Conservation (phyloP, 495 filamentous ascomycete species). For the Hypoxylon lenormandii region DNA sequence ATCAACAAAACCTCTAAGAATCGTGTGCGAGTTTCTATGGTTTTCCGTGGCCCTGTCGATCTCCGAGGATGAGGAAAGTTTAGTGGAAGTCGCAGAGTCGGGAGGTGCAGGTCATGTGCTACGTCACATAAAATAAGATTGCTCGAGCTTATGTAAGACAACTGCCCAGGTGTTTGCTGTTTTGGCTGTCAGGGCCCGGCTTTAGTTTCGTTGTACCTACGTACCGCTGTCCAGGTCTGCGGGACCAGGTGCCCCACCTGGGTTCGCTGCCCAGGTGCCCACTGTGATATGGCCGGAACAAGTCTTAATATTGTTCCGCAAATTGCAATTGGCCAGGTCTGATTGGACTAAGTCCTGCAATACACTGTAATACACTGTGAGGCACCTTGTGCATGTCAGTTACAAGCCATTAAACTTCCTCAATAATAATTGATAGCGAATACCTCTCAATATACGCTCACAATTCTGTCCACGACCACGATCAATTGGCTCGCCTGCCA, state of each 20-base stretch:
- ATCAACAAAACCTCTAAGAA: neutral
- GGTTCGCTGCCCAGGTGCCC: no score
- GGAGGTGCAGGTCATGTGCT: slow-evolving; percentile 40
- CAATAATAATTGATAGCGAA: slow-evolving; percentile 45
- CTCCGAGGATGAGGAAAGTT: slow-evolving; percentile 35
- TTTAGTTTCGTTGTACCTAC: neutral
- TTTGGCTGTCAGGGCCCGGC: no score
- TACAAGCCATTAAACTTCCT: slow-evolving; percentile 23
- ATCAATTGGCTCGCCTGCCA: slow-evolving; percentile 59
- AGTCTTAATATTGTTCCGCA: slow-evolving; percentile 36
- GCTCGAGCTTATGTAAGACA: slow-evolving; percentile 4
- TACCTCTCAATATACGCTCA: slow-evolving; percentile 10
- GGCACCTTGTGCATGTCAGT: slow-evolving; percentile 16
- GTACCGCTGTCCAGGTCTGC: neutral
- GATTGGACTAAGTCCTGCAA: slow-evolving; percentile 21
- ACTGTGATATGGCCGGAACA: slow-evolving; percentile 16
- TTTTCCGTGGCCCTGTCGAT: slow-evolving; percentile 14
- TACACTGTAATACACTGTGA: slow-evolving; percentile 26
- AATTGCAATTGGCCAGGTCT: slow-evolving; percentile 32
- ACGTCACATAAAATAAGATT: slow-evolving; percentile 29
- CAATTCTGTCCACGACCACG: slow-evolving; percentile 38
- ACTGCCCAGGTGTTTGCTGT: no score
- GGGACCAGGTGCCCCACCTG: no score
- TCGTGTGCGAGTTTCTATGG: slow-evolving; percentile 10
- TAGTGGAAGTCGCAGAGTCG: slow-evolving; percentile 11